phyloP scores from a whole-genome alignment of 371 early-diverging fungal species.

The Dinochytrium kinnereticum region DNA sequence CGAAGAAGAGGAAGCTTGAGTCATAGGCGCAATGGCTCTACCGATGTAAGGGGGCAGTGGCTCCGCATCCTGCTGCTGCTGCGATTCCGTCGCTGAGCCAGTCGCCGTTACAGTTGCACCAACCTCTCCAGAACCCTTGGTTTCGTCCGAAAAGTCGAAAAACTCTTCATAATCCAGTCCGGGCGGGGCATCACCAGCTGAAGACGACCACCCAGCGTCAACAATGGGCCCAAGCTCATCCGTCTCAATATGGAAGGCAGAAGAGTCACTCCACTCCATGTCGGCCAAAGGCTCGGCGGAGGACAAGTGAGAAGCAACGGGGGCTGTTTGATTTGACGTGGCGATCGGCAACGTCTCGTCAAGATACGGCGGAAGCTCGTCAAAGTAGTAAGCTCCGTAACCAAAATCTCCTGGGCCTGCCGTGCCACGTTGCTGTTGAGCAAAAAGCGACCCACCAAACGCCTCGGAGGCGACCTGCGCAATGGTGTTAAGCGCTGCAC shows the following conservation, averaged over 20 bases:
- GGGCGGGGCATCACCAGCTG: not conserved
- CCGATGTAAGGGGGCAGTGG: constrained; percentile 1
- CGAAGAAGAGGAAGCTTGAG: constrained; percentile 16
- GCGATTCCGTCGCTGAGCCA: too few species aligned
- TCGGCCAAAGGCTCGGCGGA: too few species aligned
- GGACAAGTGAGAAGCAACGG: too few species aligned
- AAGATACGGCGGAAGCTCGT: not conserved
- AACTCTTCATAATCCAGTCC: not conserved
- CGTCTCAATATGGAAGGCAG: too few species aligned
- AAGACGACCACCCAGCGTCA: not conserved
- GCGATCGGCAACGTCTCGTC: not conserved
- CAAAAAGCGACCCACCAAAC: not conserved
- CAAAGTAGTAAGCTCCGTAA: not conserved
- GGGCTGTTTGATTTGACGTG: too few species aligned
- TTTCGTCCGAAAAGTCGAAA: constrained; percentile 2
- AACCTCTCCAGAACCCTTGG: not conserved
- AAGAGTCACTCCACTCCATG: too few species aligned
- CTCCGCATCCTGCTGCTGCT: not conserved
- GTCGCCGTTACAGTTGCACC: too few species aligned
- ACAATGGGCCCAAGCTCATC: not conserved
- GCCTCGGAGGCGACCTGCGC: not conserved
- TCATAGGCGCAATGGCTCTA: constrained; percentile 20
- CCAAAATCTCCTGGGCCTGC: too few species aligned
- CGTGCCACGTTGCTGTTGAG: not conserved
- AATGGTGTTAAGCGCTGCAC: not conserved